Conservation (phyloP, 345 rosid genomes). For the Salix exigua region DNA sequence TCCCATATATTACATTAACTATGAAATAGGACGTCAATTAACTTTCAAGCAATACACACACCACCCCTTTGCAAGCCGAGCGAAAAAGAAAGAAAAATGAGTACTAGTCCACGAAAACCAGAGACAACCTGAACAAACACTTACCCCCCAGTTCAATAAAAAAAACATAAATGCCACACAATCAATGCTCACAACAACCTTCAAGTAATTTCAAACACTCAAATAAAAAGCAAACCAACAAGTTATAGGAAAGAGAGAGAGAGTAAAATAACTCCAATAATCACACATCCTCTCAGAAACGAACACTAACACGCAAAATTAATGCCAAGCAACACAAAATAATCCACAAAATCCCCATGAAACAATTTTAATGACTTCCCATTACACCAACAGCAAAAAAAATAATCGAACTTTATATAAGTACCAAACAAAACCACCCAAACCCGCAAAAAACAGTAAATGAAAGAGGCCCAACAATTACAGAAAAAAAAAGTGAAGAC, state of each 20-base stretch:
- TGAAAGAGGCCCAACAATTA: conserved; percentile 1
- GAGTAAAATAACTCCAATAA: neutral
- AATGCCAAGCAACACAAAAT: conserved; percentile 15
- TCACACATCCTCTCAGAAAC: neutral
- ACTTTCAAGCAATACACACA: neutral
- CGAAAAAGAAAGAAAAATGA: neutral
- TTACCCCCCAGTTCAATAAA: neutral
- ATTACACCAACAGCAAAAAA: neutral
- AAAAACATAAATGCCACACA: conserved; percentile 6
- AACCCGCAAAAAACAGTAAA: neutral
- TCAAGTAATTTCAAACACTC: neutral
- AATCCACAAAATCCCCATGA: conserved; percentile 27
- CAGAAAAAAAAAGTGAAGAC: conserved; percentile 15
- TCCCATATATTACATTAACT: neutral
- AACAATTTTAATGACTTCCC: neutral
- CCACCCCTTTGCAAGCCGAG: conserved; percentile 6
- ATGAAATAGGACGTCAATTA: neutral
- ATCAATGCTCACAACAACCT: conserved; percentile 13
- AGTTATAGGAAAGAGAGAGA: neutral
- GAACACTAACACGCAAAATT: neutral
- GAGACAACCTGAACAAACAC: neutral
- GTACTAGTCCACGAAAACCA: conserved; percentile 3
- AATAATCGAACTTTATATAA: conserved; percentile 2
- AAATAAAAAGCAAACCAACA: neutral
- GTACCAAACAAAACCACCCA: neutral